Percentiles rank a stretch among this genome's conserved stretches.
Evolutionary conservation across 164 flowering plant species (phyloP).

Genomic region (Magnolia changhungtana): DNA sequence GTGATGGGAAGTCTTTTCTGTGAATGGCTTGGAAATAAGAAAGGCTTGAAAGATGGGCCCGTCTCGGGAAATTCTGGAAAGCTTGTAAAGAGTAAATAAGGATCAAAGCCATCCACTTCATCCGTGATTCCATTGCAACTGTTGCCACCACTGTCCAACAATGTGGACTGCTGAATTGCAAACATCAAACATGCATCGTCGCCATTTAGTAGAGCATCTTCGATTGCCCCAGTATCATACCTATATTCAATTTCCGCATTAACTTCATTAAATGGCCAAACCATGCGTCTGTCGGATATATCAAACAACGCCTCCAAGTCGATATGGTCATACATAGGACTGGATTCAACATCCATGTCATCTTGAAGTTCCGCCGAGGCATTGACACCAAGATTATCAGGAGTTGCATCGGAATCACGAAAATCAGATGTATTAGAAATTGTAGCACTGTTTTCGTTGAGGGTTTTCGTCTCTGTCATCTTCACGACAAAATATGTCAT

Average conservation of each 20-base stretch:
- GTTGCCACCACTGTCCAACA: slow-evolving; percentile 40
- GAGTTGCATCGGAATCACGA: slow-evolving; percentile 55
- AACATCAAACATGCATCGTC: slow-evolving; percentile 44
- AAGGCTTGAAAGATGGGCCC: slow-evolving; percentile 34
- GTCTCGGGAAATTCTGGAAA: slow-evolving; percentile 57
- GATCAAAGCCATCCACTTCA: slow-evolving; percentile 53
- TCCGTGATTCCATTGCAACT: slow-evolving; percentile 26
- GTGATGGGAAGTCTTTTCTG: slow-evolving; percentile 54
- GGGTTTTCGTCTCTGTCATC: background rate
- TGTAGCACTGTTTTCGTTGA: slow-evolving; percentile 20
- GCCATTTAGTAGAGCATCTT: slow-evolving; percentile 26
- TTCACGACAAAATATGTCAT: background rate
- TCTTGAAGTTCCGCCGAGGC: slow-evolving; percentile 30
- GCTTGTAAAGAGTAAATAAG: slow-evolving; percentile 49
- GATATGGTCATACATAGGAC: slow-evolving; percentile 38
- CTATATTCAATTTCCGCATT: slow-evolving; percentile 29
- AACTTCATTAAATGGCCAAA: slow-evolving; percentile 55
- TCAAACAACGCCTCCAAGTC: slow-evolving; percentile 49
- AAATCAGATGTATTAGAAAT: slow-evolving; percentile 62
- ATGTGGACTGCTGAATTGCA: slow-evolving; percentile 46
- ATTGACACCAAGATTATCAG: slow-evolving; percentile 42
- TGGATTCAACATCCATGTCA: slow-evolving; percentile 20
- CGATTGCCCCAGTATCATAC: slow-evolving; percentile 23
- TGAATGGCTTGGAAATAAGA: slow-evolving; percentile 36
- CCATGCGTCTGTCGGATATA: slow-evolving; percentile 52